Base-by-base conservation (phyloP, 192 early-diverging fungal genomes). In the Rhizophagus prolifer region DNA sequence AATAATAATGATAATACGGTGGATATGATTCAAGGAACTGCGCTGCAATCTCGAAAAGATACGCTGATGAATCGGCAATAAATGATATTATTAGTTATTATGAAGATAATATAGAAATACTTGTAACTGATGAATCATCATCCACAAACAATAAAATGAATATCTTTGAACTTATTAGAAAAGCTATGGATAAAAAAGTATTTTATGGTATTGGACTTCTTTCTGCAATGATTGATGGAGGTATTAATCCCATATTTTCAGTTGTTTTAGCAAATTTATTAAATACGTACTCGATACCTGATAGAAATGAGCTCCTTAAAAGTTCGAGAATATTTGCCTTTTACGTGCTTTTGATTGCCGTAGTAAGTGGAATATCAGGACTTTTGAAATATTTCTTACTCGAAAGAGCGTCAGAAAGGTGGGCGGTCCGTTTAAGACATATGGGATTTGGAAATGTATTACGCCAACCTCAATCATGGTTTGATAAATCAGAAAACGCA, bases 31-130 rank as follows among this genome's bases (percentile, higher is more conserved):
- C 41, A 63, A 13, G 31, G 47, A 31, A 44, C 46, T 28, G 60
- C 73, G 41, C n/a, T 1, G 23, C 73, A 19, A 41, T 74, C 8
- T 19, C 58, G 14, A 65, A 54, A 31, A 28, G 62, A 21, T 44
- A 65, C 50, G 14, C 16, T 75, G 71, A 73, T 28, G 66, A 54
- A 44, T 44, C 36, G 25, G 74, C 44, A n/a, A 30, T 12, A 50
- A 47, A 44, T 65, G 74, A 38, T 46, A 50, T 75, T 47, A 13
- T 75, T n/a, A 66, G 62, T 65, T 75, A 75, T 75, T 75, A 75
- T 75, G 74, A 75, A 34, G 13, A 75, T 19, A 58, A 47, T 12
- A 31, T 47, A 21, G 46, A 30, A 66, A 16, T 26, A 30, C 12
- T 34, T 16, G 47, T 65, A 19, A 62, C 23, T 61, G 13, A 74